Evolutionary conservation across 441 rosid species (phyloP).

Genomic region (Lepidium campestre): DNA sequence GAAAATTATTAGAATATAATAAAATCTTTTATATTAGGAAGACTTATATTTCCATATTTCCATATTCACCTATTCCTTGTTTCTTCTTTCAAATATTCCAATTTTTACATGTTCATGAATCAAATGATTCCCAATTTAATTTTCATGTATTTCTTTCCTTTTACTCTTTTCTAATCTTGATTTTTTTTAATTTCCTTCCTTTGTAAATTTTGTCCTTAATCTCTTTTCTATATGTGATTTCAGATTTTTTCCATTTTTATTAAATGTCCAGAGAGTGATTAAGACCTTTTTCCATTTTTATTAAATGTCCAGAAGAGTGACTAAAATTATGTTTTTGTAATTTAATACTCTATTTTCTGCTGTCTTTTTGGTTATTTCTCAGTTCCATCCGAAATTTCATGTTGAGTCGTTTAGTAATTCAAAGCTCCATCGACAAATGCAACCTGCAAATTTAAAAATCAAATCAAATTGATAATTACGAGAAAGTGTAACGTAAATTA

Average conservation of each 20-base stretch:
- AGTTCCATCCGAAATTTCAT: slow-evolving; percentile 6
- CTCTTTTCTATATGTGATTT: background rate
- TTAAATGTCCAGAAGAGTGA: no score
- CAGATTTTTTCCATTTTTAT: background rate
- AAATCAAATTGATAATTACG: background rate
- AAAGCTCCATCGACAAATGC: slow-evolving; percentile 5
- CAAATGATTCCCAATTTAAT: background rate
- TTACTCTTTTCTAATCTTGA: no score
- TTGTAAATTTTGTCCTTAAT: background rate
- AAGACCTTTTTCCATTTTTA: background rate
- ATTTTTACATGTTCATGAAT: background rate
- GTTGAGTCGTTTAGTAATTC: background rate
- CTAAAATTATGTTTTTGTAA: no score
- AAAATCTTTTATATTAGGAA: no score
- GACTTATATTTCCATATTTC: no score
- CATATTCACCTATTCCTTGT: no score
- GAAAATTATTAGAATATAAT: no score
- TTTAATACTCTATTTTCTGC: background rate
- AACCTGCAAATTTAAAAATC: background rate
- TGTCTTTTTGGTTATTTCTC: background rate
- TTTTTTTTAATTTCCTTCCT: no score
- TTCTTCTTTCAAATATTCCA: background rate
- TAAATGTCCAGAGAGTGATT: background rate
- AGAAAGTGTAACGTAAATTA: background rate
- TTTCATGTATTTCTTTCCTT: no score